phyloP scores from a whole-genome alignment of 345 rosid species.

The Pistacia integerrima region DNA sequence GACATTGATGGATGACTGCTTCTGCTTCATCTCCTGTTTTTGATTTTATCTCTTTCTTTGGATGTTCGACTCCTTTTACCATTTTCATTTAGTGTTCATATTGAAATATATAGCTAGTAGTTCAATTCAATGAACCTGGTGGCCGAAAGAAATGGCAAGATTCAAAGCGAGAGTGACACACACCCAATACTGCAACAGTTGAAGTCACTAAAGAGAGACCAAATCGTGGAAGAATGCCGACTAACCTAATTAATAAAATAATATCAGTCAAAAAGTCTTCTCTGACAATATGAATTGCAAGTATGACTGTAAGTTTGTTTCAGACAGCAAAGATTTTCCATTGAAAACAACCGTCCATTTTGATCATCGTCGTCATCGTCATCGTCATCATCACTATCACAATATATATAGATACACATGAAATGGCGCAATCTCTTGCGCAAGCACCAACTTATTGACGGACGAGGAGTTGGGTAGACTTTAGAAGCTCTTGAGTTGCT shows the following conservation, averaged over 20 bases:
- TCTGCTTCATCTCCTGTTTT: not conserved
- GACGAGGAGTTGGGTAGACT: not conserved
- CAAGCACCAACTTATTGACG: conserved; percentile 10
- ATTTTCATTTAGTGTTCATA: too few species aligned
- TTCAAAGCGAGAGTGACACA: conserved; percentile 37
- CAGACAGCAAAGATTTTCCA: not conserved
- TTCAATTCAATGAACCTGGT: conserved; percentile 32
- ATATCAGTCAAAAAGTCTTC: not conserved
- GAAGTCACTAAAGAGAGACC: not conserved
- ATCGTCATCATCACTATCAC: too few species aligned
- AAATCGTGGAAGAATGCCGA: conserved; percentile 26
- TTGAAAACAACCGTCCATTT: conserved; percentile 19
- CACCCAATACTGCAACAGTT: conserved; percentile 12
- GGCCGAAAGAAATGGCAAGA: conserved; percentile 7
- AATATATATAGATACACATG: too few species aligned
- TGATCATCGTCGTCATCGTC: too few species aligned
- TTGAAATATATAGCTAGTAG: too few species aligned
- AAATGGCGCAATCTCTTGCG: conserved; percentile 4
- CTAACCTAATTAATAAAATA: not conserved
- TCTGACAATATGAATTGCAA: not conserved
- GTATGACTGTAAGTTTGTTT: too few species aligned
- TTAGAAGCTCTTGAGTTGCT: conserved; percentile 7
- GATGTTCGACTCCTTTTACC: too few species aligned
- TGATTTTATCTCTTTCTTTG: too few species aligned
- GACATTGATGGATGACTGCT: not conserved